phyloP scores from a whole-genome alignment of 1,284 basidiomycete genomes.

The Mixia osmundae region DNA sequence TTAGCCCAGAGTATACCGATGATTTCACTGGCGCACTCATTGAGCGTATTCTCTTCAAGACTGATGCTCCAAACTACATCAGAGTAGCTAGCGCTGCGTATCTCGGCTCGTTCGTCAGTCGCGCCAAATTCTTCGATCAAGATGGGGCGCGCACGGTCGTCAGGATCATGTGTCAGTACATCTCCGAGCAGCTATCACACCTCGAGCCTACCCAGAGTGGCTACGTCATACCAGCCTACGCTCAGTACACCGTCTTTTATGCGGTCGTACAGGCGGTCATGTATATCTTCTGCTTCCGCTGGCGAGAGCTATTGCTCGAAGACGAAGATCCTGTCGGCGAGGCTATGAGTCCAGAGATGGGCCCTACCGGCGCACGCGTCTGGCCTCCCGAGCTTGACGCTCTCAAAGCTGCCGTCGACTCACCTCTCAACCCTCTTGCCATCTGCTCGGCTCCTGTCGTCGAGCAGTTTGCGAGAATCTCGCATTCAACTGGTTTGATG shows the following conservation, averaged over 20 bases:
- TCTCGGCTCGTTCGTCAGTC: constrained; percentile 74
- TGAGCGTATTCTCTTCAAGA: constrained; percentile 48
- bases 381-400: constrained; percentile 70
- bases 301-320: constrained; percentile 53
- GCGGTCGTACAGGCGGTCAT: constrained; percentile 82
- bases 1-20: constrained; percentile 70
- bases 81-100: constrained; percentile 76
- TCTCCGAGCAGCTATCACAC: constrained; percentile 48
- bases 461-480: constrained; percentile 77
- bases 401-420: constrained; percentile 57
- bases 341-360: constrained; percentile 28
- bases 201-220: too few relatives aligned
- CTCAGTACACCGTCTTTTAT: constrained; percentile 45
- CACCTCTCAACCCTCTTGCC: constrained; percentile 70
- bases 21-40: constrained; percentile 82
- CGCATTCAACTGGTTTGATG: constrained; percentile 70
- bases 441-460: constrained; percentile 77
- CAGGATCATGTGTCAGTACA: constrained; percentile 56
- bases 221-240: too few relatives aligned
- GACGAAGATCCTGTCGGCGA: constrained; percentile 27
- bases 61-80: constrained; percentile 33
- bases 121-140: constrained; percentile 63
- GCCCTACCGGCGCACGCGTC: constrained; percentile 21
- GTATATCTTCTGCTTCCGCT: constrained; percentile 94
- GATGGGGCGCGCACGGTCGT: constrained; percentile 53